Evolutionary conservation across 805 yeast genomes (phyloP).

Genomic region (Candida argentea): DNA sequence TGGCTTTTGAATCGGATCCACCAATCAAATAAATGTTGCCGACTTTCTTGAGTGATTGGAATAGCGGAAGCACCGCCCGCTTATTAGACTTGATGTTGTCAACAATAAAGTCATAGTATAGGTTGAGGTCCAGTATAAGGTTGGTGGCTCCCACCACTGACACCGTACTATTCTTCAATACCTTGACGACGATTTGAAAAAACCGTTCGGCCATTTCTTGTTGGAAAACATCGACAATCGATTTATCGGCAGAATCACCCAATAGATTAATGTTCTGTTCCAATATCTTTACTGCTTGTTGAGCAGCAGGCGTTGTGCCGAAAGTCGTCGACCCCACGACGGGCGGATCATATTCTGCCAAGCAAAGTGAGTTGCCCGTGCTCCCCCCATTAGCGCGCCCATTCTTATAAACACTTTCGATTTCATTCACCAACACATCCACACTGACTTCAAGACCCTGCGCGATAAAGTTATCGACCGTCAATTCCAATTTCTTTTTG

Average conservation of each 20-base stretch:
- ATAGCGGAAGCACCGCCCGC: constrained; percentile 63
- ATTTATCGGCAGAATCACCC: constrained; percentile 75
- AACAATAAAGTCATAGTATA: constrained; percentile 60
- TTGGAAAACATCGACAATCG: constrained; percentile 84
- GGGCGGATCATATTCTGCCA: constrained; percentile 53
- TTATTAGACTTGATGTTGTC: constrained; percentile 42
- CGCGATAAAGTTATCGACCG: constrained; percentile 83
- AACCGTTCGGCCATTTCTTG: constrained; percentile 89
- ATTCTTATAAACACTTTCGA: constrained; percentile 49
- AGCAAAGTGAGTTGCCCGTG: constrained; percentile 35
- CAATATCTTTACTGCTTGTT: constrained; percentile 49
- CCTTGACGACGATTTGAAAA: constrained; percentile 64
- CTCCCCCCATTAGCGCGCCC: too few species aligned
- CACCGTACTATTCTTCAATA: constrained; percentile 59
- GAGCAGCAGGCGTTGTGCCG: constrained; percentile 53
- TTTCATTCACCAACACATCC: constrained; percentile 75
- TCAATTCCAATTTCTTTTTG: constrained; percentile 71
- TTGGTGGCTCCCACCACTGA: constrained; percentile 77
- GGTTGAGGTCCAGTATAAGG: constrained; percentile 73
- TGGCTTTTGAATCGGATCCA: constrained; percentile 64
- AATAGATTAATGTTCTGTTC: constrained; percentile 64
- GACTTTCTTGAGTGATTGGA: constrained; percentile 73
- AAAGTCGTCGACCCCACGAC: constrained; percentile 9
- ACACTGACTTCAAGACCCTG: constrained; percentile 90
- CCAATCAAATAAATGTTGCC: constrained; percentile 72